phyloP scores from a whole-genome alignment of 805 yeast species.

The Candida silvatica region DNA sequence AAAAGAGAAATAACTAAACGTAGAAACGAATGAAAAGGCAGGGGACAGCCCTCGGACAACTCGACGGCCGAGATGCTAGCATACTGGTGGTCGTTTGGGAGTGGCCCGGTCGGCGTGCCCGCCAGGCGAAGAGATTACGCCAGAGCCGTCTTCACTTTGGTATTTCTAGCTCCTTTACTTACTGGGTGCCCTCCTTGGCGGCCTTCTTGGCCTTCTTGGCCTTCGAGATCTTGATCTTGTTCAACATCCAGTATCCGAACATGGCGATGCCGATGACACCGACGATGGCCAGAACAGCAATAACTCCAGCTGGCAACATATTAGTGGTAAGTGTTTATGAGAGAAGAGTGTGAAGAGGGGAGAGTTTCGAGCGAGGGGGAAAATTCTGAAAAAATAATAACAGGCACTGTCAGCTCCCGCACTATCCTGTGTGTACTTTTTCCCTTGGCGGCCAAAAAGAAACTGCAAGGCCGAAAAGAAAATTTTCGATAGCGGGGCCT shows the following conservation, averaged over 20 bases:
- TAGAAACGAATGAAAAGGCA: not conserved
- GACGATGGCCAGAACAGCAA: conserved; percentile 47
- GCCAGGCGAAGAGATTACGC: not conserved
- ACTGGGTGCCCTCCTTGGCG: not conserved
- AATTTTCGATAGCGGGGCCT: no score
- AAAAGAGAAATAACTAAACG: not conserved
- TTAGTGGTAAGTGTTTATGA: conserved; percentile 6
- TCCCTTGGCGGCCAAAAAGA: no score
- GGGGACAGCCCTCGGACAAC: not conserved
- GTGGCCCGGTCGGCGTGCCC: no score
- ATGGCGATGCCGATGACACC: conserved; percentile 32
- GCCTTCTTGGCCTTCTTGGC: conserved; percentile 10
- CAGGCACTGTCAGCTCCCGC: no score
- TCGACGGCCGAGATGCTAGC: no score
- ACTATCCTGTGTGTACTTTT: no score
- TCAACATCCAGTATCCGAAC: conserved; percentile 20
- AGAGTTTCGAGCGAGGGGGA: not conserved
- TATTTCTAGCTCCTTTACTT: no score
- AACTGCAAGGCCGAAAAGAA: no score
- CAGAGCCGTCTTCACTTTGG: not conserved
- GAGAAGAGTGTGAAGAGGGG: conserved; percentile 1
- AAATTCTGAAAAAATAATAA: not conserved
- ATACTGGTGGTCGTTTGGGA: no score
- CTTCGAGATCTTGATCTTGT: conserved; percentile 23
- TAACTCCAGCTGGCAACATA: conserved; percentile 62